phyloP scores from a whole-genome alignment of 2,329 filamentous ascomycete species.

The Cryphonectria naterciae region DNA sequence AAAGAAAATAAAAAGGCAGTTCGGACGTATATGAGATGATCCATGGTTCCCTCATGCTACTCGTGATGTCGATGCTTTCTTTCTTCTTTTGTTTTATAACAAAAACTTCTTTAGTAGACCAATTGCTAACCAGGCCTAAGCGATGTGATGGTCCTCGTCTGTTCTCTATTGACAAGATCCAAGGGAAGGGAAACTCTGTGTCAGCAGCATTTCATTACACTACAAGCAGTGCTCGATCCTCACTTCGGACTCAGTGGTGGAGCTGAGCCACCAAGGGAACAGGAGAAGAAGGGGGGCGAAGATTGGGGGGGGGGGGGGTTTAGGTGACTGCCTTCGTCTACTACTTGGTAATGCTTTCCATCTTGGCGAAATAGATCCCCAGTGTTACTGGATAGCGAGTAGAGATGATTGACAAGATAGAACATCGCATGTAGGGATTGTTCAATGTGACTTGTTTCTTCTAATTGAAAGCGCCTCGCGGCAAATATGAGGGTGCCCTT shows the following conservation, averaged over 20 bases:
- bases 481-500: slow-evolving; percentile 3
- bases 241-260: no score
- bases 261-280: no score
- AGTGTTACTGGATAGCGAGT: background rate
- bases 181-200: background rate
- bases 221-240: background rate
- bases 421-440: background rate
- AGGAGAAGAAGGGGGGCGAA: no score
- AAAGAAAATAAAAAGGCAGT: background rate
- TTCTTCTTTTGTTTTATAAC: no score
- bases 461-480: background rate
- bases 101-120: no score
- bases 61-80: background rate
- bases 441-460: background rate
- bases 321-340: background rate
- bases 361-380: background rate
- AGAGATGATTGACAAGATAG: background rate
- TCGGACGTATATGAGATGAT: background rate
- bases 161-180: no score
- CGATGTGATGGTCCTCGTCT: no score
- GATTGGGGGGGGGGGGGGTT: no score
- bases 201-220: background rate
- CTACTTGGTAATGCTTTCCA: background rate
- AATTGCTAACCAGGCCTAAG: no score
- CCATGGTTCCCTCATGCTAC: background rate